Percentiles rank a stretch among this genome's conserved stretches.
Evolutionary conservation across 2,329 filamentous ascomycete species (phyloP).

Genomic region (Periconia macrospinosa): DNA sequence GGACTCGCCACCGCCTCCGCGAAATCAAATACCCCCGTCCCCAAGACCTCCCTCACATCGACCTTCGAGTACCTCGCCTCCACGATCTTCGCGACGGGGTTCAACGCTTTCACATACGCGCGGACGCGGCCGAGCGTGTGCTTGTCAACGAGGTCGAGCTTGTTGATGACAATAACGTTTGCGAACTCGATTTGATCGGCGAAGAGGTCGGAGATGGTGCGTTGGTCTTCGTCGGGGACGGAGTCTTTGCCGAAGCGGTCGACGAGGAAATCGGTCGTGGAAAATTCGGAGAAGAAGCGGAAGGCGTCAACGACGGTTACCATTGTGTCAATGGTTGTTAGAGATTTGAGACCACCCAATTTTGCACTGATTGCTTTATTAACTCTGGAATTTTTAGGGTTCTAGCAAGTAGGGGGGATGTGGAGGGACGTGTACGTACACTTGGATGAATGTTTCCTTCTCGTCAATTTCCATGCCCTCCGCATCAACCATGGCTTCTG

Average conservation of each 20-base stretch:
- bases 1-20: conserved; percentile 65
- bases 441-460: conserved; percentile 49
- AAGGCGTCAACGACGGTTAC: conserved; percentile 75
- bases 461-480: conserved; percentile 47
- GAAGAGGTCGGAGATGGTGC: conserved; percentile 74
- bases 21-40: conserved; percentile 67
- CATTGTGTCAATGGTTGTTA: conserved; percentile 70
- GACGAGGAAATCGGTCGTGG: conserved; percentile 68
- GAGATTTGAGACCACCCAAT: conserved; percentile 64
- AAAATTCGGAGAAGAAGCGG: conserved; percentile 72
- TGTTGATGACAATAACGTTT: conserved; percentile 73
- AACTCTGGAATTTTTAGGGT: not conserved
- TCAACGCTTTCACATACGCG: conserved; percentile 62
- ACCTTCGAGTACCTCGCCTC: conserved; percentile 63
- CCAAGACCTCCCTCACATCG: conserved; percentile 64
- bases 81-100: conserved; percentile 67
- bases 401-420: not conserved
- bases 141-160: conserved; percentile 63
- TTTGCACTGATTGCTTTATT: conserved; percentile 23
- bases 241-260: conserved; percentile 62
- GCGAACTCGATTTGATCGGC: conserved; percentile 79
- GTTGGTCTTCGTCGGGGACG: conserved; percentile 64
- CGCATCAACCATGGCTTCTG: conserved; percentile 50
- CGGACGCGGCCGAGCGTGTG: conserved; percentile 52
- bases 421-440: conserved; percentile 42